Evolutionary conservation across 2,329 filamentous ascomycete genomes (phyloP).

Genomic region (Pezicula rhizophila): DNA sequence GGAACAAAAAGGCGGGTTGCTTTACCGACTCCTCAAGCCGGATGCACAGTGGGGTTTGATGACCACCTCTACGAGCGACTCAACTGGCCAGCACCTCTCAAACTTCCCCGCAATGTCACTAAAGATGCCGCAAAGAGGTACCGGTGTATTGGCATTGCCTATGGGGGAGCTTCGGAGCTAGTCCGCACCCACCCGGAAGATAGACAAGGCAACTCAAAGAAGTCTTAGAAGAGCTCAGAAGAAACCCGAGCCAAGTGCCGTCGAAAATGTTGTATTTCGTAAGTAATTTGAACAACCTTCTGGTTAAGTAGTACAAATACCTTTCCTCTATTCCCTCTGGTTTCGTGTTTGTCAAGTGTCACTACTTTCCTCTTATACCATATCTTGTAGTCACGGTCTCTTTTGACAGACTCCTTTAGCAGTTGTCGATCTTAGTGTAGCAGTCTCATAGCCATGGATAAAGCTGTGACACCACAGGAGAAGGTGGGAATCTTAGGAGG

Average conservation of each 20-base stretch:
- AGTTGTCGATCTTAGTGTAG: not conserved
- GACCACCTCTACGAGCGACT: not conserved
- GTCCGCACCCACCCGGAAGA: constrained; percentile 1
- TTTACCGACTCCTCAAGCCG: constrained; percentile 10
- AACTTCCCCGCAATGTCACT: constrained; percentile 9
- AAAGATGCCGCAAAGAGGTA: not conserved
- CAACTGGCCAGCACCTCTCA: not conserved
- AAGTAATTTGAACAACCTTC: not conserved
- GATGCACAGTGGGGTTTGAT: not conserved
- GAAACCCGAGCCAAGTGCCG: constrained; percentile 15
- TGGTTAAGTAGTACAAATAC: not conserved
- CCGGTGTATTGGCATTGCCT: not conserved
- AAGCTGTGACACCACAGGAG: constrained; percentile 13
- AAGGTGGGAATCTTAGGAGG: constrained; percentile 5
- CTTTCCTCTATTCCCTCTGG: not conserved
- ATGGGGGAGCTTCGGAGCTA: not conserved
- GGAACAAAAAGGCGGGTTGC: not conserved
- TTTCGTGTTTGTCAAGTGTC: not conserved
- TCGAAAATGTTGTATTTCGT: constrained; percentile 11
- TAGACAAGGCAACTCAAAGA: constrained; percentile 9
- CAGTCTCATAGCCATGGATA: constrained; percentile 14
- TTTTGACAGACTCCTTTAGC: not conserved
- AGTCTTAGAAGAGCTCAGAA: not conserved
- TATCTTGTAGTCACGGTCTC: not conserved
- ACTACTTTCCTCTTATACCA: not conserved